phyloP scores from a whole-genome alignment of 2,329 filamentous ascomycete species.

The Dactylonectria macrodidyma region DNA sequence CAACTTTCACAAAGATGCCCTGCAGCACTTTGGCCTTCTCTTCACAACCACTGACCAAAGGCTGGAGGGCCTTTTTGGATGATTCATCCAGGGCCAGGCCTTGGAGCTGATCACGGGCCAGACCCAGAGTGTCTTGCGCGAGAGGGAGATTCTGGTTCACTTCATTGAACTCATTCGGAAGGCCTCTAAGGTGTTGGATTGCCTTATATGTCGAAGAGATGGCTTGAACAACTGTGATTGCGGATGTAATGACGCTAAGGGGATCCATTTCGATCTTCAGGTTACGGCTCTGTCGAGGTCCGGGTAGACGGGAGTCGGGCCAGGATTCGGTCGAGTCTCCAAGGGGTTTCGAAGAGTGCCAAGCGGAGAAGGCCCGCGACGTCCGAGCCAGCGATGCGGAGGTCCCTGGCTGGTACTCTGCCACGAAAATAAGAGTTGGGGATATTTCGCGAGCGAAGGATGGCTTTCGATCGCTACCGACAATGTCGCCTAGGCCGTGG shows the following conservation, averaged over 20 bases:
- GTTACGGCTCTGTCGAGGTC: conserved; percentile 3
- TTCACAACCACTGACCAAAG: conserved; percentile 5
- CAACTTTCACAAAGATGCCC: conserved; percentile 10
- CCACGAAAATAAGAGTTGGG: background rate
- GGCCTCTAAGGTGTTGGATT: too few species aligned
- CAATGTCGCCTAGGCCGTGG: too few species aligned
- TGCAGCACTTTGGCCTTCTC: conserved; percentile 11
- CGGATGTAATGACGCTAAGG: conserved; percentile 1
- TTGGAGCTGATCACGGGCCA: background rate
- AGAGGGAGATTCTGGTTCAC: too few species aligned
- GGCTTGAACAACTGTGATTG: background rate
- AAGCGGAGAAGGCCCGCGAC: background rate
- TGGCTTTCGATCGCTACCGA: too few species aligned
- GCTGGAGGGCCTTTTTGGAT: background rate
- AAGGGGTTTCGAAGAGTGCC: background rate
- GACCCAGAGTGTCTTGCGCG: too few species aligned
- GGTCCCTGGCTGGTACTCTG: background rate
- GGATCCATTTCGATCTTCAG: conserved; percentile 19
- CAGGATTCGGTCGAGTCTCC: background rate
- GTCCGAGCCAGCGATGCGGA: background rate
- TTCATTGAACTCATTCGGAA: too few species aligned
- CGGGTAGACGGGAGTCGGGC: background rate
- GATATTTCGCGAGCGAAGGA: background rate
- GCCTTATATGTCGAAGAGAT: too few species aligned
- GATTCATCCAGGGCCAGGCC: background rate